A percentile compares a stretch with the other conserved stretches of the same genome.
Conservation (phyloP, 1,284 basidiomycete genomes). For the Ceratobasidium sp. region DNA sequence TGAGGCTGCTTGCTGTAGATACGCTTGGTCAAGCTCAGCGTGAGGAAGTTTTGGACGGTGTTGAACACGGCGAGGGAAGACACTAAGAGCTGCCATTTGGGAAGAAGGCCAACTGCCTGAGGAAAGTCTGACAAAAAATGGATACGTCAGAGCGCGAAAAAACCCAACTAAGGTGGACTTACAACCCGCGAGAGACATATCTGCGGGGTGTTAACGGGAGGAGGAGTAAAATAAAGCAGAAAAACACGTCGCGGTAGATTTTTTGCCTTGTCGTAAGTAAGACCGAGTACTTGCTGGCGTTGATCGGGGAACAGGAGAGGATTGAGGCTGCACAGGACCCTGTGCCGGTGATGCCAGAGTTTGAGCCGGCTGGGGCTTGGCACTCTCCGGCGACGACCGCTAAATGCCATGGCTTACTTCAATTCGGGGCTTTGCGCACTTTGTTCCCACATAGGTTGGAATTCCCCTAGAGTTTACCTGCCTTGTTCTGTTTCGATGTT, state of each 20-base stretch:
- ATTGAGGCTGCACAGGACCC: slow-evolving; percentile 1
- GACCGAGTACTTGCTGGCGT: not conserved
- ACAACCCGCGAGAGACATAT: slow-evolving; percentile 35
- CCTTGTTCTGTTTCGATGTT: not conserved
- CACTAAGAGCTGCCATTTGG: slow-evolving; percentile 88
- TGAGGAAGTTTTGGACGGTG: slow-evolving; percentile 83
- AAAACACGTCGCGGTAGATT: not conserved
- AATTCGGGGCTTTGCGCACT: not conserved
- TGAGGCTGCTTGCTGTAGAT: slow-evolving; percentile 76
- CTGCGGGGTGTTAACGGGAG: no score
- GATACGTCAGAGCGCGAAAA: not conserved
- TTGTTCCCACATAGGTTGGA: not conserved
- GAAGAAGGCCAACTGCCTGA: slow-evolving; percentile 75
- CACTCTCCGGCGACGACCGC: no score
- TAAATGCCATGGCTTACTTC: not conserved
- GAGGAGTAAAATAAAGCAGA: not conserved
- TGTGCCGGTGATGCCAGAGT: not conserved
- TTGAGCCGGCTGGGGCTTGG: not conserved
- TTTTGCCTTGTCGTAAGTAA: not conserved
- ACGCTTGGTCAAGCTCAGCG: slow-evolving; percentile 80
- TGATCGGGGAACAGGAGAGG: not conserved
- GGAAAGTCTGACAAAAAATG: slow-evolving; percentile 66
- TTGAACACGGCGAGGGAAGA: slow-evolving; percentile 85
- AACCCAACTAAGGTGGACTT: not conserved
- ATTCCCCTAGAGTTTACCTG: not conserved